Conservation (phyloP, 2,329 filamentous ascomycete genomes). For the Cytospora chrysosperma region DNA sequence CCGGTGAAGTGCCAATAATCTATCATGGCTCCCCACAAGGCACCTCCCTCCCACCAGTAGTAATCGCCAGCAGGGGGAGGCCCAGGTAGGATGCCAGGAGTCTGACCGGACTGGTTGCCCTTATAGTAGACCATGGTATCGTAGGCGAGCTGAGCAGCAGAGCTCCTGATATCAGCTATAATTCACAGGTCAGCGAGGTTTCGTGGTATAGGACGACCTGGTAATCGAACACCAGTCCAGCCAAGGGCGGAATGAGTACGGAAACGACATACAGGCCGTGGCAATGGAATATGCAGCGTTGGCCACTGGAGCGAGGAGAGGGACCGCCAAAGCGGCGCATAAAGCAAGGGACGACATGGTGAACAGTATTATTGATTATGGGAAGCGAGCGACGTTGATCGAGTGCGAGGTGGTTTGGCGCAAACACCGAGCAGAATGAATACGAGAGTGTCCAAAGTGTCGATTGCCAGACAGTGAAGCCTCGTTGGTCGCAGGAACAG, state of each 20-base stretch:
- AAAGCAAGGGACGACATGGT: constrained; percentile 13
- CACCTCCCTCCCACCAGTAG: constrained; percentile 75
- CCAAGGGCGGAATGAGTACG: not conserved
- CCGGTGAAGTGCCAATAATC: constrained; percentile 71
- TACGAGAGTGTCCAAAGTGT: not conserved
- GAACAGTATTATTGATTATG: not conserved
- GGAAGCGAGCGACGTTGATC: constrained; percentile 15
- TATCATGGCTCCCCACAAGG: constrained; percentile 66
- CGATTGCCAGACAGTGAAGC: not conserved
- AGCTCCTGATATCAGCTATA: constrained; percentile 46
- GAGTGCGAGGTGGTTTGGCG: not conserved
- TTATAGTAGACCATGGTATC: constrained; percentile 52
- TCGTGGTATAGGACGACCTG: constrained; percentile 3
- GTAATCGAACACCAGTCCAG: constrained; percentile 2
- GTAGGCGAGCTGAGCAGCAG: constrained; percentile 48
- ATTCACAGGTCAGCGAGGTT: constrained; percentile 3
- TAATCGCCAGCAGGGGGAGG: constrained; percentile 56
- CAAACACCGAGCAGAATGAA: not conserved
- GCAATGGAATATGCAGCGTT: constrained; percentile 21
- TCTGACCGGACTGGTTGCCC: constrained; percentile 45
- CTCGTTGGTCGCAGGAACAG: not conserved
- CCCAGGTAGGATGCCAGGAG: constrained; percentile 57
- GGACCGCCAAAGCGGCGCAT: constrained; percentile 19
- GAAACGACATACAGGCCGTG: constrained; percentile 11
- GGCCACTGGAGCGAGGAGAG: constrained; percentile 11